A percentile compares a stretch with the other conserved stretches of the same genome.
Evolutionary conservation across 495 filamentous ascomycete genomes (phyloP).

Genomic region (Aspergillus mulundensis): DNA sequence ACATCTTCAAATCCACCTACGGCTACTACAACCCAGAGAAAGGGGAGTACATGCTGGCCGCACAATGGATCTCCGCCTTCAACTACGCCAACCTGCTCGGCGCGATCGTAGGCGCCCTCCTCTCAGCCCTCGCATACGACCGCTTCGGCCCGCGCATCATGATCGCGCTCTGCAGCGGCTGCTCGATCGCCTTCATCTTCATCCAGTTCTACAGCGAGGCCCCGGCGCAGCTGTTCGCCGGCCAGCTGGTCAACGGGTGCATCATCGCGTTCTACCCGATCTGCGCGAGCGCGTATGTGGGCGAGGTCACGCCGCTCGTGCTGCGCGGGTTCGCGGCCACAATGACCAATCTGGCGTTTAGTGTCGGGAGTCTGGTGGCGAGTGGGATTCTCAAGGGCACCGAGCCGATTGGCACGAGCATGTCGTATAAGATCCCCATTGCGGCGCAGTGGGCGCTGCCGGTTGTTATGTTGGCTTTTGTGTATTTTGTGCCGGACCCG

Average conservation of each 20-base stretch:
- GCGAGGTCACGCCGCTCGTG: slow-evolving; percentile 35
- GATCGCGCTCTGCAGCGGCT: slow-evolving; percentile 27
- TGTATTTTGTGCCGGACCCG: slow-evolving; percentile 46
- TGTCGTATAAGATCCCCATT: slow-evolving; percentile 36
- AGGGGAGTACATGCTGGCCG: slow-evolving; percentile 24
- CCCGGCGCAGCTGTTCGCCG: slow-evolving; percentile 29
- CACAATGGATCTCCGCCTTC: slow-evolving; percentile 36
- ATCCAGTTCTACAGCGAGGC: slow-evolving; percentile 34
- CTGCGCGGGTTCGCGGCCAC: slow-evolving; percentile 39
- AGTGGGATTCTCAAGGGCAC: slow-evolving; percentile 38
- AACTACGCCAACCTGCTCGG: slow-evolving; percentile 75
- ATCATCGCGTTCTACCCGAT: slow-evolving; percentile 35
- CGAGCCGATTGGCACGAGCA: slow-evolving; percentile 20
- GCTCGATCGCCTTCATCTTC: slow-evolving; percentile 33
- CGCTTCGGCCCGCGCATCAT: slow-evolving; percentile 28
- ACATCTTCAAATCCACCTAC: slow-evolving; percentile 28
- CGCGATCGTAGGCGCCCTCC: slow-evolving; percentile 56
- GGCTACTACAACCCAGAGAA: slow-evolving; percentile 21
- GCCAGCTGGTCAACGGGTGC: slow-evolving; percentile 32
- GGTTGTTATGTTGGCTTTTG: slow-evolving; percentile 28
- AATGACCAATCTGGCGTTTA: slow-evolving; percentile 37
- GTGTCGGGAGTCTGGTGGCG: slow-evolving; percentile 36
- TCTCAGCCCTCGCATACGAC: slow-evolving; percentile 25
- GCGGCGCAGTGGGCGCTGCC: slow-evolving; percentile 35
- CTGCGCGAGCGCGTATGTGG: slow-evolving; percentile 33